A percentile compares a stretch with the other conserved stretches of the same genome.
Evolutionary conservation across 2,329 filamentous ascomycete genomes (phyloP).

Genomic region (Epichloe hybrida): DNA sequence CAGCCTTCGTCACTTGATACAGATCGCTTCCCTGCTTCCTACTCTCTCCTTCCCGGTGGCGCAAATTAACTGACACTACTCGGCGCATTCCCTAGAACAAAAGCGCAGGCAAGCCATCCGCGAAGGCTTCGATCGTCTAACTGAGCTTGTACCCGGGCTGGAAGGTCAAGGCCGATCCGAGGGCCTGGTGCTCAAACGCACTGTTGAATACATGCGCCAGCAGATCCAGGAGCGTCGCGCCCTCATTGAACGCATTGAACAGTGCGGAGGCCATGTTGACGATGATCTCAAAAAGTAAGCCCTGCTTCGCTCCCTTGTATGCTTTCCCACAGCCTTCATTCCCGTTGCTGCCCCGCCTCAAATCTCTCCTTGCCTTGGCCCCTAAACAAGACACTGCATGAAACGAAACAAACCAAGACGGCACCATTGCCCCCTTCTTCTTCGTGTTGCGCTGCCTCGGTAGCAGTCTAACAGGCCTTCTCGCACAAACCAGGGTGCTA

Average conservation of each 20-base stretch:
- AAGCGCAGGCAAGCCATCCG: slow-evolving; percentile 52
- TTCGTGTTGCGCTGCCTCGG: background rate
- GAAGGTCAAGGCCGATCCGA: slow-evolving; percentile 76
- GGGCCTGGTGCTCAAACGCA: slow-evolving; percentile 64
- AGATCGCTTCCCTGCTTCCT: background rate
- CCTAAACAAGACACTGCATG: background rate
- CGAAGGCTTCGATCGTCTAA: slow-evolving; percentile 70
- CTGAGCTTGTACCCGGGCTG: slow-evolving; percentile 66
- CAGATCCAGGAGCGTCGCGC: slow-evolving; percentile 44
- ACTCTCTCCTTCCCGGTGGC: background rate
- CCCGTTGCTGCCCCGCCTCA: background rate
- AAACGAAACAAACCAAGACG: background rate
- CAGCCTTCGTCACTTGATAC: background rate
- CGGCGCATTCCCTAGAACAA: slow-evolving; percentile 21
- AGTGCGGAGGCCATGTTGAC: slow-evolving; percentile 41
- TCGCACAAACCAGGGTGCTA: slow-evolving; percentile 3
- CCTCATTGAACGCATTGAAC: slow-evolving; percentile 45
- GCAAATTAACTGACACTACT: background rate
- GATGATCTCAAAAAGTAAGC: slow-evolving; percentile 30
- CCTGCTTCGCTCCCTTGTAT: background rate
- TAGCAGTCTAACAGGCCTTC: slow-evolving; percentile 1
- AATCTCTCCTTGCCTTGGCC: background rate
- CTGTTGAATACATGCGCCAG: slow-evolving; percentile 50
- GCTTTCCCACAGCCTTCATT: background rate
- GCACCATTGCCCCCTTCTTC: background rate